These are phyloP conservation scores for Eimeria acervulina DNA, from an alignment of 169 alveolate species.

Conservation along the genomic window DNA sequence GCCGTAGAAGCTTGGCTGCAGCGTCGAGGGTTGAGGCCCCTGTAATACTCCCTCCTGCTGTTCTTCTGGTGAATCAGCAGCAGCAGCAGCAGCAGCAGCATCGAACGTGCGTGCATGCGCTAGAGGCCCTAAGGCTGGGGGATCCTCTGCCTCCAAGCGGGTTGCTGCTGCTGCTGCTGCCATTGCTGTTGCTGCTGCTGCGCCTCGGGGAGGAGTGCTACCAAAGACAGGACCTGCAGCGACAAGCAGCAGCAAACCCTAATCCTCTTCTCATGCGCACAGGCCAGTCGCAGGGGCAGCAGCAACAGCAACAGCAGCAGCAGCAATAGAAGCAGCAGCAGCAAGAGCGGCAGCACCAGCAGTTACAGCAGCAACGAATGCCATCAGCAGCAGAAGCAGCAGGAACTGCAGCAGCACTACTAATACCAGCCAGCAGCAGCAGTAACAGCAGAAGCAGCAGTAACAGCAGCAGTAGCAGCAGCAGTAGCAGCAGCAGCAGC, in stretches of 20 bases:
- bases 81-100: no score
- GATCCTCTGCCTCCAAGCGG: background rate
- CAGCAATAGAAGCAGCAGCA: background rate
- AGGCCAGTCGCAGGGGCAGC: background rate
- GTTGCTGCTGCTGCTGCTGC: background rate
- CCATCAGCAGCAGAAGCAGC: no score
- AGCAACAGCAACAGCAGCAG: background rate
- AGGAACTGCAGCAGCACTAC: background rate
- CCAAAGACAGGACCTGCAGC: background rate
- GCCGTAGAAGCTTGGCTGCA: no score
- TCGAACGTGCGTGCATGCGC: no score
- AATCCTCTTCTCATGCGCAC: background rate
- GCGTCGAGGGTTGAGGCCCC: no score
- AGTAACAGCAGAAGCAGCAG: constrained; percentile 37
- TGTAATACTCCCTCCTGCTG: no score
- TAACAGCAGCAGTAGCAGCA: constrained; percentile 47
- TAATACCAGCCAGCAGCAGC: background rate
- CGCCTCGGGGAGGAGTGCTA: background rate
- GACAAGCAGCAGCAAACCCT: background rate
- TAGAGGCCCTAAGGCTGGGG: background rate
- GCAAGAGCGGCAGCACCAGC: background rate
- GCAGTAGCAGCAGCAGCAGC: constrained; percentile 47
- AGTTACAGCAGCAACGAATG: background rate
- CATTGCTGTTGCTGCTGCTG: background rate
- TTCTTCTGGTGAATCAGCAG: no score